Percentiles rank a stretch among this genome's conserved stretches.
These are phyloP conservation scores for Teunomyces aglyptinius DNA, from an alignment of 805 yeast species.

Conservation along the genomic window DNA sequence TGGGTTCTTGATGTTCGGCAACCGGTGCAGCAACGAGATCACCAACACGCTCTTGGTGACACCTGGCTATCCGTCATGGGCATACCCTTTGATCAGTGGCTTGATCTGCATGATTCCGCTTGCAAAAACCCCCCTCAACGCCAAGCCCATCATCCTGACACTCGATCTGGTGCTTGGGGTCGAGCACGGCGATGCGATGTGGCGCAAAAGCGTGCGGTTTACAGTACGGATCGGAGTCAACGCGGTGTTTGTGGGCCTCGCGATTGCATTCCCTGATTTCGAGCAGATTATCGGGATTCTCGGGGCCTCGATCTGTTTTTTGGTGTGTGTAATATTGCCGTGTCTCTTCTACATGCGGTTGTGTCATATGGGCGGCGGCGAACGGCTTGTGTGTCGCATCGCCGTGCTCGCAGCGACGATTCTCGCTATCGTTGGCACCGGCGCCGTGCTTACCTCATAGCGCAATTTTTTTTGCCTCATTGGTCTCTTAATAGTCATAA, in stretches of 20 bases:
- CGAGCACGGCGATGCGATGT: not conserved
- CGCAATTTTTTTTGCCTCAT: no score
- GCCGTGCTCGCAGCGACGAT: constrained; percentile 10
- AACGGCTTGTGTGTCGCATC: constrained; percentile 10
- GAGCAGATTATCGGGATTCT: constrained; percentile 41
- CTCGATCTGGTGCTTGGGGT: constrained; percentile 27
- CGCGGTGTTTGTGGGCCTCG: constrained; percentile 18
- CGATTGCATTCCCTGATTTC: constrained; percentile 35
- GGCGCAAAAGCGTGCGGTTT: constrained; percentile 5
- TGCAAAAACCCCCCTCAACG: constrained; percentile 40
- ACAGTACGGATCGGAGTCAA: constrained; percentile 24
- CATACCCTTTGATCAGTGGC: constrained; percentile 32
- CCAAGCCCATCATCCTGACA: constrained; percentile 39
- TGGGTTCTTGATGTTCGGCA: constrained; percentile 83
- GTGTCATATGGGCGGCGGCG: constrained; percentile 16
- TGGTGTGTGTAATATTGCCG: constrained; percentile 41
- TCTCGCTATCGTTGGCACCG: constrained; percentile 21
- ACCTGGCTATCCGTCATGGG: constrained; percentile 63
- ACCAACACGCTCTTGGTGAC: constrained; percentile 72
- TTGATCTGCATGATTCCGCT: constrained; percentile 40
- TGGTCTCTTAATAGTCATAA: no score
- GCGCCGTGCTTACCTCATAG: constrained; percentile 9
- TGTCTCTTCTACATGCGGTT: constrained; percentile 33
- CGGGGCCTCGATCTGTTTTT: constrained; percentile 42
- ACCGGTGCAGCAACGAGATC: constrained; percentile 62